Conservation (phyloP, 495 filamentous ascomycete genomes). For the Penicillium herquei region DNA sequence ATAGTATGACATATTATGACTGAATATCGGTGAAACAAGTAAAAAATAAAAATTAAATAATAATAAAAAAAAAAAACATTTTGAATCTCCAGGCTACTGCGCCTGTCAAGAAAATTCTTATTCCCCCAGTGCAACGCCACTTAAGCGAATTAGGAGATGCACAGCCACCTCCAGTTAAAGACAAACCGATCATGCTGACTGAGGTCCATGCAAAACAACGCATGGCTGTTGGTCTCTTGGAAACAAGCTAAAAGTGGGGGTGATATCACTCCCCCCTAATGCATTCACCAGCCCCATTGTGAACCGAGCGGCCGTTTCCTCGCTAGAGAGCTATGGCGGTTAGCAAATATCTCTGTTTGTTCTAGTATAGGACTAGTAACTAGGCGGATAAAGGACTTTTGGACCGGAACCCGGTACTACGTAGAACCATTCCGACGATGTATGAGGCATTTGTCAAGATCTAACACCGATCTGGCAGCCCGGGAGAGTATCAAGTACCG, state of each 20-base stretch:
- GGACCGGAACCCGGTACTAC: background rate
- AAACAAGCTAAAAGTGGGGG: slow-evolving; percentile 2
- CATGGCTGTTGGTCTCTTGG: background rate
- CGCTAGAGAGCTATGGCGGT: background rate
- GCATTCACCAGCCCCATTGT: slow-evolving; percentile 23
- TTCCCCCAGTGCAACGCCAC: slow-evolving; percentile 14
- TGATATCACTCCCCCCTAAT: background rate
- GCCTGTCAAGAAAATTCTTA: slow-evolving; percentile 14
- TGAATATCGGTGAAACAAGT: background rate
- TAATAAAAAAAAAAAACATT: background rate
- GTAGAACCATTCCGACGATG: slow-evolving; percentile 5
- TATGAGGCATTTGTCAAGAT: slow-evolving; percentile 30
- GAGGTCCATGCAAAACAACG: background rate
- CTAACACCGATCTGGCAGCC: slow-evolving; percentile 28
- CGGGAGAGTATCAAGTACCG: slow-evolving; percentile 1
- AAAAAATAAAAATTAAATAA: background rate
- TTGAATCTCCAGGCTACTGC: slow-evolving; percentile 13
- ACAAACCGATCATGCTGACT: background rate
- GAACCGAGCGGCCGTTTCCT: slow-evolving; percentile 17
- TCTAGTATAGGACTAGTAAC: background rate
- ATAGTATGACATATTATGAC: too few species aligned
- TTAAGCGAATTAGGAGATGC: slow-evolving; percentile 11
- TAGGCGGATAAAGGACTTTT: background rate
- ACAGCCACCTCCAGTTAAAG: slow-evolving; percentile 28
- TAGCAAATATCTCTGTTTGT: too few species aligned